A percentile compares a stretch with the other conserved stretches of the same genome.
Evolutionary conservation across 2,329 filamentous ascomycete genomes (phyloP).

Genomic region (Fusarium gaditjirri): DNA sequence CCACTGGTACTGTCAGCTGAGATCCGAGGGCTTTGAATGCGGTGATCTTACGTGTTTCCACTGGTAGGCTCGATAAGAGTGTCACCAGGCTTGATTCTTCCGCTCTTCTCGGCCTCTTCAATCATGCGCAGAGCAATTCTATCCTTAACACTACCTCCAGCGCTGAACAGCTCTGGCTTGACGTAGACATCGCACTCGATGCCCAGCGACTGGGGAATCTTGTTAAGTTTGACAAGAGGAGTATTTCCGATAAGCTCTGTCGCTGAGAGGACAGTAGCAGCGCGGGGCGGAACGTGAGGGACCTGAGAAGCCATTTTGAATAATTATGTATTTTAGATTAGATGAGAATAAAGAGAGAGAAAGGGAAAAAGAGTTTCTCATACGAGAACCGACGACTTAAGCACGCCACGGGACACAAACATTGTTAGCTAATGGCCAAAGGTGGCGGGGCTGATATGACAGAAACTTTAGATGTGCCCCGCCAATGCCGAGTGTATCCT

Average conservation of each 20-base stretch:
- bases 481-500: slow-evolving; percentile 47
- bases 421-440: slow-evolving; percentile 20
- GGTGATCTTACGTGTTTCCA: slow-evolving; percentile 78
- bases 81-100: slow-evolving; percentile 95
- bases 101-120: slow-evolving; percentile 89
- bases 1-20: slow-evolving; percentile 59
- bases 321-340: background rate
- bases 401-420: slow-evolving; percentile 42
- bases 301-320: slow-evolving; percentile 43
- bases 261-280: slow-evolving; percentile 67
- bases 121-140: slow-evolving; percentile 97
- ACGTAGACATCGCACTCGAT: slow-evolving; percentile 90
- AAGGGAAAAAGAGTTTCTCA: slow-evolving; percentile 13
- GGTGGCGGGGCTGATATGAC: slow-evolving; percentile 31
- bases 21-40: background rate
- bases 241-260: slow-evolving; percentile 94
- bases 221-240: slow-evolving; percentile 93
- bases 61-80: slow-evolving; percentile 98
- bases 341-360: background rate
- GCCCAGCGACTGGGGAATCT: slow-evolving; percentile 88
- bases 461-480: slow-evolving; percentile 37
- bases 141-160: slow-evolving; percentile 93
- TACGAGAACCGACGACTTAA: slow-evolving; percentile 28
- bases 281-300: slow-evolving; percentile 48
- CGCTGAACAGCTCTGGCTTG: slow-evolving; percentile 94